Base-by-base conservation (phyloP, 2,329 filamentous ascomycete genomes). In the Arthrobotrys entomopaga region DNA sequence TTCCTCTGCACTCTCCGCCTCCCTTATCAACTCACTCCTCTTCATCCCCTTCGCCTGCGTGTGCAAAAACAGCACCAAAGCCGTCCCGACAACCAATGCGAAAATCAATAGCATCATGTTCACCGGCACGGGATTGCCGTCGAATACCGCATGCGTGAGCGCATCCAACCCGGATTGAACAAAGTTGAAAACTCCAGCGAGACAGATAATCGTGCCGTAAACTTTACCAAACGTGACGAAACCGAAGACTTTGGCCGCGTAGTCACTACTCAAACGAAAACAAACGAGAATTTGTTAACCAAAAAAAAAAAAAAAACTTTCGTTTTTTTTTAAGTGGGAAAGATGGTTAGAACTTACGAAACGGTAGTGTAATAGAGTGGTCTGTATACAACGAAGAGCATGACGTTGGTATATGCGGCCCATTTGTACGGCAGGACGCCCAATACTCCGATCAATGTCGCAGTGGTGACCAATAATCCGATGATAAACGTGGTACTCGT, bases 301-400 rank as follows among this genome's bases (percentile, higher is more conserved):
- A 29, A 79, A 77, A 7, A 10, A 59, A n/a, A n/a, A n/a, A n/a
- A n/a, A n/a, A n/a, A n/a, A n/a, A n/a, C n/a, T n/a, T n/a, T n/a
- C n/a, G n/a, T n/a, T n/a, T n/a, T 13, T 48, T 63, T 66, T 16
- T 34, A 19, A 16, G 38, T 13, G 38, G 24, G 5, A 46, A 20
- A 13, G 78, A 11, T 20, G 10, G 1, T 3, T 79, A n/a, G 10
- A n/a, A 67, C 84, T 82, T 82, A 85, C 70, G 90, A 94, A 69
- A 97, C 91, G 6, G 92, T 88, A 0, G 92, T 96, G 83, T 97
- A 97, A 82, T 96, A 97, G 29, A 97, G 88, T 0, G 93, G 93
- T 0, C 93, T 87, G 79, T 95, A 93, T 20, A 96, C 81, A 10
- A 95, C 91, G 79, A 97, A 96, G 8, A 97, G 85, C 52, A 85